Evolutionary conservation across 2,329 filamentous ascomycete species (phyloP), one percentile per base, ranked within the genome.

Genomic region (Didymella pinodella): DNA sequence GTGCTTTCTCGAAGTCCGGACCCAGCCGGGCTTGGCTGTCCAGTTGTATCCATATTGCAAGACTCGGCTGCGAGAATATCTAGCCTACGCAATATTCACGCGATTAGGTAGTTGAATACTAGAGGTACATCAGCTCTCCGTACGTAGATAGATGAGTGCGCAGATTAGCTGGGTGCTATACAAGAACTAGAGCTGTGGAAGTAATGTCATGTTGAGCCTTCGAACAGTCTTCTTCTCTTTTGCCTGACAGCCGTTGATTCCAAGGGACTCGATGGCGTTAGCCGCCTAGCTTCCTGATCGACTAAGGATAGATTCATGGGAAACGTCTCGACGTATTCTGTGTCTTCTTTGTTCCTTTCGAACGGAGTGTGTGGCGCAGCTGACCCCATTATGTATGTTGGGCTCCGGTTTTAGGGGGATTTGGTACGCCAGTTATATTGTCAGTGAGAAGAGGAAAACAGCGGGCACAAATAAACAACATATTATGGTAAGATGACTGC

Each of bases 1-100:
- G 49, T 11, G 62, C 62, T 20, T 51, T 46, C 31, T 66, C 61
- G 34, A 66, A 66, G 40, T 50, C 63, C 16, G 62, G 38, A 18
- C 59, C 54, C 11, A 66, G 45, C 20, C 63, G 58, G 12, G 63
- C 63, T 59, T 66, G 65, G 2, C 62, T 64, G 32, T 54, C 32
- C 14, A 18, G 26, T 36, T 28, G 4, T 16, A 7, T 36, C 2
- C 18, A 16, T 8, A 10, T 7, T 36, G 14, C 7, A 18, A 26
- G 20, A 45, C 7, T 20, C 16, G 25, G 11, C n/a, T 51, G 36
- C 10, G 10, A 10, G 25, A 11, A 16, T 22, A 22, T 22, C 22
- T 22, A 22, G 3, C 49, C 18, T 28, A 52, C 49, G 49, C 49
- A 28, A 52, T 43, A 7, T 52, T 52, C 4, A 44, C 40, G 8